Evolutionary conservation across 306 rosid species (phyloP).

Genomic region (Inga laurina): DNA sequence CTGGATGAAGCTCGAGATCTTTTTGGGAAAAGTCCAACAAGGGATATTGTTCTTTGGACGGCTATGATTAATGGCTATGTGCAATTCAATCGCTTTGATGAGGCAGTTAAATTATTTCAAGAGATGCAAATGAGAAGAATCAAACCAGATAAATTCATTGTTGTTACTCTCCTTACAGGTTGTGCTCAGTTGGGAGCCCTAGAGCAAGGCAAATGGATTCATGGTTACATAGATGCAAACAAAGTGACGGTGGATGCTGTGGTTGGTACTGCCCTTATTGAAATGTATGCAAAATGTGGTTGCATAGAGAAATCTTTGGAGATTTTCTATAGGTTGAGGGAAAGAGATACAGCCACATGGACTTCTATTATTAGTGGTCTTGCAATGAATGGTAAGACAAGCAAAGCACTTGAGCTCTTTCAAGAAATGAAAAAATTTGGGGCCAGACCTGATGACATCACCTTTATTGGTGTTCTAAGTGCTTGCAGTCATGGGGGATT

Average conservation of each 20-base stretch:
- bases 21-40: constrained; percentile 64
- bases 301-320: constrained; percentile 59
- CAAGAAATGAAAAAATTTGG: constrained; percentile 59
- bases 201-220: constrained; percentile 75
- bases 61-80: constrained; percentile 83
- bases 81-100: constrained; percentile 60
- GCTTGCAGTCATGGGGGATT: constrained; percentile 76
- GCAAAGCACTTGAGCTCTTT: constrained; percentile 62
- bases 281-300: constrained; percentile 82
- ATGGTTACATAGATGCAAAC: constrained; percentile 46
- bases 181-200: constrained; percentile 73
- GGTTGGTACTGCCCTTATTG: constrained; percentile 73
- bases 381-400: constrained; percentile 70
- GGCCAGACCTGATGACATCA: constrained; percentile 63
- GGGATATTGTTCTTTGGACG: constrained; percentile 78
- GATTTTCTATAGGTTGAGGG: constrained; percentile 51
- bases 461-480: constrained; percentile 43
- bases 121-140: constrained; percentile 63
- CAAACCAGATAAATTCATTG: constrained; percentile 59
- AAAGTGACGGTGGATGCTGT: constrained; percentile 54
- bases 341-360: constrained; percentile 68
- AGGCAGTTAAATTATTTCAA: constrained; percentile 55
- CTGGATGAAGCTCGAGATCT: constrained; percentile 65
- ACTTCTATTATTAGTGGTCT: constrained; percentile 75
- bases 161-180: constrained; percentile 69